A percentile compares a stretch with the other conserved stretches of the same genome.
phyloP scores from a whole-genome alignment of 2,329 filamentous ascomycete genomes.

The Apiospora koreana region DNA sequence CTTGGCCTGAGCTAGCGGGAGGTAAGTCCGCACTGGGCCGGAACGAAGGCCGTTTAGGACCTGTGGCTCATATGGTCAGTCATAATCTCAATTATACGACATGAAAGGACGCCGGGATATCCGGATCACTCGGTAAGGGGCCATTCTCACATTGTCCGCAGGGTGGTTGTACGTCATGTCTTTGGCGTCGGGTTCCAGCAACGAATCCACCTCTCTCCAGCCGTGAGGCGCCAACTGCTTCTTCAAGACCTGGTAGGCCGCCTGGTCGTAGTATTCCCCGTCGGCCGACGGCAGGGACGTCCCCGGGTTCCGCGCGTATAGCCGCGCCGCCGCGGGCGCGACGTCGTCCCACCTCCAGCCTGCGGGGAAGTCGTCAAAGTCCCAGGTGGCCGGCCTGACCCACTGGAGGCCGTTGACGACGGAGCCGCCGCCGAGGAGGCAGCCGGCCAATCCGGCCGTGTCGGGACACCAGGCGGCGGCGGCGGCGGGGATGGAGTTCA shows the following conservation, averaged over 20 bases:
- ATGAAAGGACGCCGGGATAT: no score
- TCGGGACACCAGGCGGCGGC: slow-evolving; percentile 52
- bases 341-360: slow-evolving; percentile 71
- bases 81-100: neutral
- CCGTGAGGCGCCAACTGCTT: slow-evolving; percentile 58
- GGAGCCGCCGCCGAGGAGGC: slow-evolving; percentile 67
- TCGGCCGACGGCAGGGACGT: slow-evolving; percentile 66
- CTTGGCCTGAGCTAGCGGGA: slow-evolving; percentile 59
- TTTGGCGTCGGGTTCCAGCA: slow-evolving; percentile 60
- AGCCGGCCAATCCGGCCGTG: slow-evolving; percentile 71
- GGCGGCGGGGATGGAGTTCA: slow-evolving; percentile 42
- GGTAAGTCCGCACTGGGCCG: slow-evolving; percentile 71
- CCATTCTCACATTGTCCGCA: slow-evolving; percentile 42
- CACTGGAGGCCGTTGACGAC: slow-evolving; percentile 69
- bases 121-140: neutral
- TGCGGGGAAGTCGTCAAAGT: slow-evolving; percentile 70
- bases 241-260: slow-evolving; percentile 63
- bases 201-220: slow-evolving; percentile 64
- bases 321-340: slow-evolving; percentile 54
- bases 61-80: slow-evolving; percentile 40
- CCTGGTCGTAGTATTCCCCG: slow-evolving; percentile 63
- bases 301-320: slow-evolving; percentile 68
- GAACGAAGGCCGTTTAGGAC: slow-evolving; percentile 64
- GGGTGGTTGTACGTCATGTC: slow-evolving; percentile 63
- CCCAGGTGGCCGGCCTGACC: slow-evolving; percentile 58